A percentile compares a stretch with the other conserved stretches of the same genome.
Conservation (phyloP, 2,329 filamentous ascomycete genomes). For the Chaetothyriales sp. region DNA sequence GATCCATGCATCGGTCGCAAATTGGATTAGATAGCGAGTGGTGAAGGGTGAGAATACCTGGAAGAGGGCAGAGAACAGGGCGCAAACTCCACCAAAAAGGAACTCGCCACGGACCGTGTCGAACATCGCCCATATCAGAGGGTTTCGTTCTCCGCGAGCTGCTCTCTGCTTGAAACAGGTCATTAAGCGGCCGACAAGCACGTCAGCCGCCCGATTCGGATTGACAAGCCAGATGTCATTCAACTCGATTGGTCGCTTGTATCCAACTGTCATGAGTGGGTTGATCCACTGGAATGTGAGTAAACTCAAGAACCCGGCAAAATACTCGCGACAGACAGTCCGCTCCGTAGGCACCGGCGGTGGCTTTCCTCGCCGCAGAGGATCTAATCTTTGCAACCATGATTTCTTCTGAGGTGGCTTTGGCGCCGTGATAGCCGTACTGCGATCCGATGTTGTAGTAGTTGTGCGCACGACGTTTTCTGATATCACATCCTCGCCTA, state of each 20-base stretch:
- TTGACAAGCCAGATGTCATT: slow-evolving; percentile 87
- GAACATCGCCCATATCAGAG: slow-evolving; percentile 66
- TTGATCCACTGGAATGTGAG: slow-evolving; percentile 85
- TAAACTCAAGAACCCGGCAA: slow-evolving; percentile 58
- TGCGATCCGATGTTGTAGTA: background rate
- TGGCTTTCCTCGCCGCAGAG: slow-evolving; percentile 32
- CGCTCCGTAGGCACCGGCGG: slow-evolving; percentile 45
- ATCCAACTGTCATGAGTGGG: slow-evolving; percentile 73
- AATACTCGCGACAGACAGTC: slow-evolving; percentile 52
- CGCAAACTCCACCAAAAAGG: slow-evolving; percentile 65
- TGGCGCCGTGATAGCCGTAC: background rate
- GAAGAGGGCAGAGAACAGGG: slow-evolving; percentile 55
- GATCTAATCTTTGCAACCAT: slow-evolving; percentile 32
- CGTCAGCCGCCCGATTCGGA: slow-evolving; percentile 58
- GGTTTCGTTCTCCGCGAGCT: slow-evolving; percentile 54
- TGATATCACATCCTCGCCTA: background rate
- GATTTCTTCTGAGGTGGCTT: slow-evolving; percentile 11
- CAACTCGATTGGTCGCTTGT: slow-evolving; percentile 66
- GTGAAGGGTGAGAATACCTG: slow-evolving; percentile 77
- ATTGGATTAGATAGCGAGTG: slow-evolving; percentile 73
- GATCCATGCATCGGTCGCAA: slow-evolving; percentile 64
- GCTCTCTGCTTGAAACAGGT: slow-evolving; percentile 56
- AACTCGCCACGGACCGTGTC: slow-evolving; percentile 81
- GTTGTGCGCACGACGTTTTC: background rate
- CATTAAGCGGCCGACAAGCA: slow-evolving; percentile 53